Evolutionary conservation across 1,284 basidiomycete species (phyloP).

Genomic region (Cryptococcus sp.): DNA sequence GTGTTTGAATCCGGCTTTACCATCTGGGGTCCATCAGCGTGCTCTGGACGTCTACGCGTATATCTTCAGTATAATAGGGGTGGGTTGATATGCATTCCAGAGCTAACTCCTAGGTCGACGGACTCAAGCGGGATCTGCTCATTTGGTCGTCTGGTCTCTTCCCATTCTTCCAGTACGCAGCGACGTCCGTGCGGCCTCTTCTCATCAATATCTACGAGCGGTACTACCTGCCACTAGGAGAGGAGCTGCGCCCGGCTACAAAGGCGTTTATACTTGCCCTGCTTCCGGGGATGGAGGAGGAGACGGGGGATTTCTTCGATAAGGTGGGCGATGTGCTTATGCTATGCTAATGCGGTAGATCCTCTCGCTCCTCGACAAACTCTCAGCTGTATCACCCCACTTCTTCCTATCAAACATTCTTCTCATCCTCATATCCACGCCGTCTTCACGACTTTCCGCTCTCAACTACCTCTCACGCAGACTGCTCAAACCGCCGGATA

Average conservation of each 20-base stretch:
- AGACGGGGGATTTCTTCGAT: conserved; percentile 95
- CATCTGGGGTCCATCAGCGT: conserved; percentile 93
- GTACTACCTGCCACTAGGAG: conserved; percentile 84
- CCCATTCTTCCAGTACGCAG: conserved; percentile 97
- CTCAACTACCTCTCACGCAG: conserved; percentile 83
- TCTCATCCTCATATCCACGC: conserved; percentile 89
- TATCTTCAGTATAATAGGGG: conserved; percentile 85
- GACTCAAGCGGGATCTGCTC: conserved; percentile 80
- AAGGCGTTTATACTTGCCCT: conserved; percentile 92
- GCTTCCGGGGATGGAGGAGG: conserved; percentile 92
- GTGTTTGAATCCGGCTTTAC: conserved; percentile 94
- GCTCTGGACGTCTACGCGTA: conserved; percentile 94
- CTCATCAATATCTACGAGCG: conserved; percentile 85
- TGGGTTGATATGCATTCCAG: conserved; percentile 54
- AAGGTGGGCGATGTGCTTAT: conserved; percentile 59
- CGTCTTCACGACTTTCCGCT: conserved; percentile 79
- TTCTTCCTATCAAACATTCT: conserved; percentile 97
- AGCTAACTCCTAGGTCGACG: conserved; percentile 66
- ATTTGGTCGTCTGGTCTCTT: conserved; percentile 96
- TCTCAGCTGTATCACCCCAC: conserved; percentile 77
- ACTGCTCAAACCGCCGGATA: conserved; percentile 58
- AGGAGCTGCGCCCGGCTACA: conserved; percentile 79
- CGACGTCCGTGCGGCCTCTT: conserved; percentile 90
- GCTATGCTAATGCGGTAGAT: conserved; percentile 61
- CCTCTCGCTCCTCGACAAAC: conserved; percentile 73